Base-by-base conservation (phyloP, 192 early-diverging fungal genomes). In the Piromyces finnis region DNA sequence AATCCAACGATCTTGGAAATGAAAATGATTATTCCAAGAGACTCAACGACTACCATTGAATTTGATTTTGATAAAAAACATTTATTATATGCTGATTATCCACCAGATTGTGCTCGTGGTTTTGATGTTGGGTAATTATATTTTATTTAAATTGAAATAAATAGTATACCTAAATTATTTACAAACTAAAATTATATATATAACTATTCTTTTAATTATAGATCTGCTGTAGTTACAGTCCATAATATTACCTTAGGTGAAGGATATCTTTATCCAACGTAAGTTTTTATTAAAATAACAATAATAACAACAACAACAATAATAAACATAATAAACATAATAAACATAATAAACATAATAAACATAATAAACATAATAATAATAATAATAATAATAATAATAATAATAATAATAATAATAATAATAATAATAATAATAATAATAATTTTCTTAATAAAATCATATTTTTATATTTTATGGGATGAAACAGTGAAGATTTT, bases 71-170 rank as follows among this genome's bases (percentile, higher is more conserved):
- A 98, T 83, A 95, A 94, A 83, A 92, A 94, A 6, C 96, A 96
- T 81, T 86, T 99, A 78, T 94, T 94, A 83, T 98, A 97, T 83
- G 95, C 95, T 0, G 96, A 99, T 85, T 95, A 98, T 82, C 94
- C 93, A 41, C 96, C 97, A 6, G 97, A 99, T 84, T 95, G 96
- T 26, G 96, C 96, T 84, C 90, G 96, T 77, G 97, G 97, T 0
- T 97, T 98, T 82, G 96, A 96, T 81, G 88, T 97, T 32, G 94
- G 95, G 80, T 82, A 79, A 28, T n/a, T n/a, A 59, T 32, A 29
- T 29, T 79, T 28, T 82, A 30, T 12, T 83, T 30, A 30, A 32
- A 78, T 35, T 35, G 12, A 7, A 35, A 35, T 35, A 3, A 7
- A 35, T n/a, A n/a, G n/a, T n/a, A n/a, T n/a, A n/a, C n/a, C n/a